Evolutionary conservation across 2,329 filamentous ascomycete species (phyloP), one percentile per base, ranked within the genome.

Genomic region (Juglanconis juglandina): DNA sequence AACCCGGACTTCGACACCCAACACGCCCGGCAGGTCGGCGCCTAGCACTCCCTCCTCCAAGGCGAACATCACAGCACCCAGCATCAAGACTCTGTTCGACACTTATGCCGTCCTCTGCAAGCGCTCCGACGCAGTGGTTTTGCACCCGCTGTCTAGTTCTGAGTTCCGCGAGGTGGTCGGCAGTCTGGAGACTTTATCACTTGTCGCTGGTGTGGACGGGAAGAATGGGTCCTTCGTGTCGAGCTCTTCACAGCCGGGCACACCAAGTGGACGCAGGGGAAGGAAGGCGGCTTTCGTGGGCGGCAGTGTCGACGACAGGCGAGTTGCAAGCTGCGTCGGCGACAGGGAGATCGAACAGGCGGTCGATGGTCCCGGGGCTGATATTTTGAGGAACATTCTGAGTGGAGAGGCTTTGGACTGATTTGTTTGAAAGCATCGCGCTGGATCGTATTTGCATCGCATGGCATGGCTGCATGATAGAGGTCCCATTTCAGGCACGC

Each of bases 161-260:
- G 95, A 99, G 73, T 99, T 99, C 74, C 87, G 92, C 60, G 95
- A 99, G 74, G 93, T 99, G 5, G 81, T 97, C 24, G 87, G 89
- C 41, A 96, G 91, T 67, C 76, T 99, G 56, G 95, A 99, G 77
- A 95, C 93, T 0, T 77, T 96, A 51, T 93, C 91, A 1, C 78
- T 98, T 30, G 82, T 97, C 5, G 88, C 72, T 74, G 88, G 76
- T 69, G 90, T 77, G 71, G 91, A 82, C 77, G 90, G 78, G 67
- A 91, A 84, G 78, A 88, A 79, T 53, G 90, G 85, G 50, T 90
- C 82, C 65, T 87, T 90, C 69, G 75, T 84, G 48, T 76, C 78
- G 68, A 53, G 24, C 3, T 44, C 55, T 3, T 61, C 58, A 33
- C 61, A 63, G 44, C 70, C 85, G 37, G 85, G 87, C 63, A 92